Percentiles rank a stretch among this genome's conserved stretches.
phyloP scores from a whole-genome alignment of 768 basidiomycete genomes.

The Kwoniella europaea region DNA sequence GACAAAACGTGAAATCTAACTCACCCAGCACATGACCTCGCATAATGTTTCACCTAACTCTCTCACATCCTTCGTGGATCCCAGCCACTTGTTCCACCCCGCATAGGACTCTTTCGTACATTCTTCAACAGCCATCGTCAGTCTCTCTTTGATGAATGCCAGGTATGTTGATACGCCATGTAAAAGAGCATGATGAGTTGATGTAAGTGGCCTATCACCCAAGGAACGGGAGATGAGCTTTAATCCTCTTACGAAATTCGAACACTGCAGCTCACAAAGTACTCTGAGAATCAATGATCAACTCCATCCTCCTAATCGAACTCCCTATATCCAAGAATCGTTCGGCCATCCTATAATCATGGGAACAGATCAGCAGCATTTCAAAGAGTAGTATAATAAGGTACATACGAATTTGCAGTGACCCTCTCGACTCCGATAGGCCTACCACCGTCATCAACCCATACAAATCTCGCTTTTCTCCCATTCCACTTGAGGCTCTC shows the following conservation, averaged over 20 bases:
- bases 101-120: slow-evolving; percentile 11
- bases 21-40: slow-evolving; percentile 46
- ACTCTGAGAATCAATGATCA: slow-evolving; percentile 36
- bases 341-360: slow-evolving; percentile 19
- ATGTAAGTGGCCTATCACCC: slow-evolving; percentile 34
- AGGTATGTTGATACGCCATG: slow-evolving; percentile 43
- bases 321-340: slow-evolving; percentile 41
- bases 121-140: slow-evolving; percentile 28
- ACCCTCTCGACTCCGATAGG: slow-evolving; percentile 26
- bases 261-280: slow-evolving; percentile 22
- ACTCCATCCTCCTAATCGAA: slow-evolving; percentile 39
- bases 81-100: slow-evolving; percentile 33
- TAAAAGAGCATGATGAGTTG: slow-evolving; percentile 50
- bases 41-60: slow-evolving; percentile 29
- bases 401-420: slow-evolving; percentile 29
- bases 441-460: slow-evolving; percentile 19
- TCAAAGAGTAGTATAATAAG: not conserved
- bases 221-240: not conserved
- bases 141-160: slow-evolving; percentile 39
- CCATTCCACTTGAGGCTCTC: slow-evolving; percentile 35
- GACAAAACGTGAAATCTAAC: not conserved
- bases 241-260: no score
- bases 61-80: slow-evolving; percentile 25
- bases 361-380: not conserved
- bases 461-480: slow-evolving; percentile 26